Evolutionary conservation across 305 asterid genomes (phyloP).

Genomic region (Ajuga reptans): DNA sequence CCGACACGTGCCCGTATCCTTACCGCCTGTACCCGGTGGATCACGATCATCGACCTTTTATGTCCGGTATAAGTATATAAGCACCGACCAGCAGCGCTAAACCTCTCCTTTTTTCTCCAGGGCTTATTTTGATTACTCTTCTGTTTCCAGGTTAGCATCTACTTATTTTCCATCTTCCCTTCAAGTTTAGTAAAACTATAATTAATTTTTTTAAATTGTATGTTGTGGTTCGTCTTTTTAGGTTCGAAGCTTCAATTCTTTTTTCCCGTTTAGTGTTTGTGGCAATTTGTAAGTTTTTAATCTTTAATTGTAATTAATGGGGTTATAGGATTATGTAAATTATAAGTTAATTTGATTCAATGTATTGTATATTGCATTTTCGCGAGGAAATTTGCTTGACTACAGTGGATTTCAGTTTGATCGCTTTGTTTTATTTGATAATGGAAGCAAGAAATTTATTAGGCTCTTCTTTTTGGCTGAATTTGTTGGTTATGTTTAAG

Average conservation of each 20-base stretch:
- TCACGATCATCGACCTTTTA: slow-evolving; percentile 31
- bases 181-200: background rate
- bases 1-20: slow-evolving; percentile 28
- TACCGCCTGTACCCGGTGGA: slow-evolving; percentile 41
- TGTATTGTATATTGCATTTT: slow-evolving; percentile 4
- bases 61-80: slow-evolving; percentile 55
- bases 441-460: slow-evolving; percentile 17
- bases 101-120: background rate
- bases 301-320: slow-evolving; percentile 25
- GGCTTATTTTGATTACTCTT: slow-evolving; percentile 22
- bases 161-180: background rate
- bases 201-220: background rate
- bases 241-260: slow-evolving; percentile 7
- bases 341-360: slow-evolving; percentile 22
- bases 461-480: slow-evolving; percentile 9
- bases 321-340: slow-evolving; percentile 14
- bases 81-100: slow-evolving; percentile 27
- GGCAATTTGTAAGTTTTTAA: slow-evolving; percentile 22
- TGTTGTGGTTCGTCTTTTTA: slow-evolving; percentile 6
- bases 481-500: background rate
- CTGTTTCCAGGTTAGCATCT: slow-evolving; percentile 34
- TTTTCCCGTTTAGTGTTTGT: slow-evolving; percentile 1
- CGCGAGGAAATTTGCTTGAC: background rate
- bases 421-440: slow-evolving; percentile 21
- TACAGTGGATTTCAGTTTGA: slow-evolving; percentile 28